Conservation (phyloP, 306 rosid genomes). For the Begonia loranthoides region DNA sequence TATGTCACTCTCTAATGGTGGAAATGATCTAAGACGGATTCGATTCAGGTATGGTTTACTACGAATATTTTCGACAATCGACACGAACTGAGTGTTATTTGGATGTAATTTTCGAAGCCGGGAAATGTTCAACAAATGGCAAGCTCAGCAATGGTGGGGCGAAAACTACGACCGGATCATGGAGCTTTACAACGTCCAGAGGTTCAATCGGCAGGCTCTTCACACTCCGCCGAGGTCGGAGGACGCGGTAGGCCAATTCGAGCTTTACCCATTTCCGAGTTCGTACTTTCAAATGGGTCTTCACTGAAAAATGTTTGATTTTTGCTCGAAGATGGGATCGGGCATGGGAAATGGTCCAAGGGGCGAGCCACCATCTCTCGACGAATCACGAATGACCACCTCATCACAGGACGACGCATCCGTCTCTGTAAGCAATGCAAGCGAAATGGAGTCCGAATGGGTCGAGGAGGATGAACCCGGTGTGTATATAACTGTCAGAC, state of each 20-base stretch:
- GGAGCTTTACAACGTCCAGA: conserved; percentile 85
- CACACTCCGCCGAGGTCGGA: conserved; percentile 64
- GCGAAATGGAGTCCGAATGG: conserved; percentile 77
- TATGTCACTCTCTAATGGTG: conserved; percentile 80
- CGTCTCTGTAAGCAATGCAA: conserved; percentile 53
- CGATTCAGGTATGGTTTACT: conserved; percentile 51
- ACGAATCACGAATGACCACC: conserved; percentile 64
- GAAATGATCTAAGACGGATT: conserved; percentile 76
- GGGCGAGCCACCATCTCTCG: conserved; percentile 14
- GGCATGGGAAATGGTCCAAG: conserved; percentile 27
- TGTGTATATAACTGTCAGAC: conserved; percentile 66
- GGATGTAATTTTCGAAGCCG: conserved; percentile 45
- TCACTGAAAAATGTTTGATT: not conserved
- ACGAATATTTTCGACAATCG: too few species aligned
- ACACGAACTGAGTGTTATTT: too few species aligned
- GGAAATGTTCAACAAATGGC: conserved; percentile 76
- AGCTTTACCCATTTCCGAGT: too few species aligned
- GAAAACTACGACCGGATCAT: conserved; percentile 79
- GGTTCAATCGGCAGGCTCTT: conserved; percentile 61
- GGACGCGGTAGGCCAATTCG: conserved; percentile 48
- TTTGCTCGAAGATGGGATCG: conserved; percentile 34
- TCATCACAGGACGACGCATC: conserved; percentile 65
- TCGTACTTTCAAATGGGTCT: too few species aligned
- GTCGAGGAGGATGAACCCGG: conserved; percentile 89
- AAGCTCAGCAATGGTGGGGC: conserved; percentile 97